A percentile compares a stretch with the other conserved stretches of the same genome.
These are phyloP conservation scores for Tulasnella sp. DNA, from an alignment of 768 basidiomycete genomes.

Conservation along the genomic window DNA sequence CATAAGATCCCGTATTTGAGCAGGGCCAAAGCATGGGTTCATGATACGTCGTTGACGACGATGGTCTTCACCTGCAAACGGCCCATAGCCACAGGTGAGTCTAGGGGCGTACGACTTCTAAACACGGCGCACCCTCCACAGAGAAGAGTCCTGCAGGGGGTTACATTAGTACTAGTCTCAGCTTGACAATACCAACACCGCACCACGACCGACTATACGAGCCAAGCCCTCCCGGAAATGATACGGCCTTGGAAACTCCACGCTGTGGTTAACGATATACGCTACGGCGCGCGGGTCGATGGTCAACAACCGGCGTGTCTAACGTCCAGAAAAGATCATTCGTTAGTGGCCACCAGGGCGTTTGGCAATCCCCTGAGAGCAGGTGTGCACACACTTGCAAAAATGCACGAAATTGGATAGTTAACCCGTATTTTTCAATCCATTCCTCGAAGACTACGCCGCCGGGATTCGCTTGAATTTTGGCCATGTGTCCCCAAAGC, in stretches of 20 bases:
- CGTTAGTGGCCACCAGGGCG: too few species aligned
- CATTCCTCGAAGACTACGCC: conserved; percentile 8
- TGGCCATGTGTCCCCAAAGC: not conserved
- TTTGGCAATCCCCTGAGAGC: not conserved
- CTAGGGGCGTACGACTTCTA: not conserved
- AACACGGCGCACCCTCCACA: not conserved
- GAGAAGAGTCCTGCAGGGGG: not conserved
- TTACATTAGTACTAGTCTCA: not conserved
- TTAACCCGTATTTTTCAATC: conserved; percentile 1
- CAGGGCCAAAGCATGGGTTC: conserved; percentile 56
- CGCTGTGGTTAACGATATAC: not conserved
- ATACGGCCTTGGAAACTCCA: conserved; percentile 9
- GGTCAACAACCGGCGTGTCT: conserved; percentile 1
- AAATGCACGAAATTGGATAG: not conserved
- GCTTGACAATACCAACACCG: not conserved
- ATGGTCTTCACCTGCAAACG: conserved; percentile 1
- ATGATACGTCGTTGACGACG: conserved; percentile 9
- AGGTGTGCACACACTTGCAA: not conserved
- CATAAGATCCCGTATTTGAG: conserved; percentile 46
- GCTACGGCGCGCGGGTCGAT: conserved; percentile 11
- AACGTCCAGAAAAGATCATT: too few species aligned
- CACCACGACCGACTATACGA: conserved; percentile 2
- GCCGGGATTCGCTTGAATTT: not conserved
- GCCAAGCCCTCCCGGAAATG: not conserved
- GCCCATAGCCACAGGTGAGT: not conserved